phyloP scores from a whole-genome alignment of 1,284 basidiomycete species.

The Cutaneotrichosporon sp. region DNA sequence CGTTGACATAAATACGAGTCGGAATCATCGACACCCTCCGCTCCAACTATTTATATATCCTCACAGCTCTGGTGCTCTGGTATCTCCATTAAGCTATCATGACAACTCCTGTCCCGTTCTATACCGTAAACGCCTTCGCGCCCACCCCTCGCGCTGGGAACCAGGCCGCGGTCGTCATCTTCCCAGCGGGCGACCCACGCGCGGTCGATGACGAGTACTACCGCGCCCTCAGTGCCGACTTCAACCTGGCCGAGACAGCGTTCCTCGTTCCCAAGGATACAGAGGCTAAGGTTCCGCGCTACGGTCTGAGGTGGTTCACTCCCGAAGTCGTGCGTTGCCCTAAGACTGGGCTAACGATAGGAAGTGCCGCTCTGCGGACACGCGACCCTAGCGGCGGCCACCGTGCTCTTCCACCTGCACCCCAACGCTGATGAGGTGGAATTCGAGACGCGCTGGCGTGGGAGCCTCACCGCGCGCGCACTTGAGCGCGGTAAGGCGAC shows the following conservation, averaged over 20 bases:
- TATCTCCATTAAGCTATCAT: not conserved
- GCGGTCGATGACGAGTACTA: conserved; percentile 33
- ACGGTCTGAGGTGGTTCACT: conserved; percentile 45
- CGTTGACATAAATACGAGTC: too few relatives aligned
- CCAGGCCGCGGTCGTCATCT: conserved; percentile 44
- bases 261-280: conserved; percentile 28
- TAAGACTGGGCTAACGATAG: conserved; percentile 16
- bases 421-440: conserved; percentile 22
- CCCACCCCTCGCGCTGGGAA: conserved; percentile 40
- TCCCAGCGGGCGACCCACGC: conserved; percentile 31
- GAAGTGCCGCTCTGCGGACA: conserved; percentile 46
- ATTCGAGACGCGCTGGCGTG: conserved; percentile 36
- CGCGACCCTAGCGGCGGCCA: conserved; percentile 41
- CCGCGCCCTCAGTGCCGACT: conserved; percentile 35
- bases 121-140: conserved; percentile 43
- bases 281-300: conserved; percentile 24
- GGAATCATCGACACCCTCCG: not conserved
- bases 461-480: conserved; percentile 30
- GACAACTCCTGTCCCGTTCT: not conserved
- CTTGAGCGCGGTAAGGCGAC: conserved; percentile 9
- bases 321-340: conserved; percentile 32
- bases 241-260: conserved; percentile 45
- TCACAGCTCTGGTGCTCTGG: not conserved
- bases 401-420: conserved; percentile 32
- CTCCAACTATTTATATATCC: not conserved